These are phyloP conservation scores for Boletellus sp. DNA, from an alignment of 768 basidiomycete genomes.

Conservation along the genomic window DNA sequence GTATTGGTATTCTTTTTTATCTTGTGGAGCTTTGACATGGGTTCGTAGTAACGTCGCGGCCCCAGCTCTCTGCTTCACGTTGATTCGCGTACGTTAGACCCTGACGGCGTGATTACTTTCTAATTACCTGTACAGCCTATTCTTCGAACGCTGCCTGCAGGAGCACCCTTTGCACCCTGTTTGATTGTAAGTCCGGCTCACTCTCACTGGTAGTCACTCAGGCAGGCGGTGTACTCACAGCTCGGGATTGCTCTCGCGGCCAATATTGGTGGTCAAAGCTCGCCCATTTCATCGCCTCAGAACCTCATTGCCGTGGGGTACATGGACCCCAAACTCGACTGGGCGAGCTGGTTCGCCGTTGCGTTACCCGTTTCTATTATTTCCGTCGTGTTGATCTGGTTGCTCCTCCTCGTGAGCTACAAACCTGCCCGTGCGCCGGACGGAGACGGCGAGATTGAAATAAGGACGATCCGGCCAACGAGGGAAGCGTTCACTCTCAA, in stretches of 20 bases:
- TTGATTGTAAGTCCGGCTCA: constrained; percentile 65
- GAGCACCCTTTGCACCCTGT: constrained; percentile 83
- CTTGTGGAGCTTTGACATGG: constrained; percentile 4
- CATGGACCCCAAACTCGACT: constrained; percentile 84
- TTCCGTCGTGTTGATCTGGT: constrained; percentile 90
- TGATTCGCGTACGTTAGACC: constrained; percentile 71
- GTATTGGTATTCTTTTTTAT: constrained; percentile 4
- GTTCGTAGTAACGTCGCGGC: constrained; percentile 86
- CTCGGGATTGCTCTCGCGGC: constrained; percentile 97
- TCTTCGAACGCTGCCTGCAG: constrained; percentile 82
- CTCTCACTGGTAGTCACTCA: constrained; percentile 1
- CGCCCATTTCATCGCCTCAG: constrained; percentile 96
- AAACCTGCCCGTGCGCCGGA: constrained; percentile 67
- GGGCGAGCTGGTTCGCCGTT: constrained; percentile 93
- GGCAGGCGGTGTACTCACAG: constrained; percentile 35
- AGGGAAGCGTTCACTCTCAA: constrained; percentile 76
- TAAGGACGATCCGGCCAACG: constrained; percentile 80
- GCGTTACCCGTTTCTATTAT: constrained; percentile 85
- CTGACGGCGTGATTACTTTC: neutral
- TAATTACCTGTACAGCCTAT: constrained; percentile 64
- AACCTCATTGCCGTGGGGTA: constrained; percentile 88
- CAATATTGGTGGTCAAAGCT: constrained; percentile 96
- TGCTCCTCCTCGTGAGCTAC: constrained; percentile 81
- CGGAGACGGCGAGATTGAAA: constrained; percentile 74
- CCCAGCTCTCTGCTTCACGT: constrained; percentile 92